These are phyloP conservation scores for Conidiobolus incongruus DNA, from an alignment of 371 early-diverging fungal genomes.

Conservation along the genomic window DNA sequence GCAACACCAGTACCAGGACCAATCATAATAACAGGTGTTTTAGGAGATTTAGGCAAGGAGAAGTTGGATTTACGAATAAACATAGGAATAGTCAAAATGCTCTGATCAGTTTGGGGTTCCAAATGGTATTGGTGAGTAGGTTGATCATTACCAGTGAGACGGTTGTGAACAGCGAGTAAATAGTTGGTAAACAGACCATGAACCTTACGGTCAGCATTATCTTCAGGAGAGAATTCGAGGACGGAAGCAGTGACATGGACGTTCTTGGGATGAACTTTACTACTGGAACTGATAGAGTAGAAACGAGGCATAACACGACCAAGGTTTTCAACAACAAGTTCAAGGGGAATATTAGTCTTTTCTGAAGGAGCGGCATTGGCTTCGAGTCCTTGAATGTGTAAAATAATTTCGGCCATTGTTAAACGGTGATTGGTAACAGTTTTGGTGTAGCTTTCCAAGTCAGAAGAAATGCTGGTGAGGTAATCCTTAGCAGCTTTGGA, in stretches of 20 bases:
- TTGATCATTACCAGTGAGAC: neutral
- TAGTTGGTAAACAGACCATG: constrained; percentile 62
- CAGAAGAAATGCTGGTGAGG: constrained; percentile 30
- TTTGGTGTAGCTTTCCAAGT: constrained; percentile 40
- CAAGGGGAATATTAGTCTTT: constrained; percentile 26
- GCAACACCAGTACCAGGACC: constrained; percentile 97
- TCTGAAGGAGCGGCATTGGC: constrained; percentile 8
- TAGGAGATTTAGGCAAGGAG: constrained; percentile 54
- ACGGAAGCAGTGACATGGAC: constrained; percentile 75
- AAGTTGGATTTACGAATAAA: constrained; percentile 76
- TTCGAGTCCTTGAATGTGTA: constrained; percentile 11
- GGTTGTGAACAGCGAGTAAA: constrained; percentile 12
- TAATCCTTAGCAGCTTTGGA: constrained; percentile 21
- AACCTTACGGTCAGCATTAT: constrained; percentile 20
- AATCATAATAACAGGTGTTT: constrained; percentile 80
- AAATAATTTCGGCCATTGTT: constrained; percentile 38
- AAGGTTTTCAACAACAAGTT: constrained; percentile 50
- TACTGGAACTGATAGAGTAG: constrained; percentile 84
- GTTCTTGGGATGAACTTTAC: constrained; percentile 34
- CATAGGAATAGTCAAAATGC: constrained; percentile 34
- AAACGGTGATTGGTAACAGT: constrained; percentile 31
- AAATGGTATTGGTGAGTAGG: constrained; percentile 14
- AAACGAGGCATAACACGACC: constrained; percentile 71
- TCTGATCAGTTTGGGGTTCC: constrained; percentile 9
- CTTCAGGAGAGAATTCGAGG: constrained; percentile 40